Percentiles rank a stretch among this genome's conserved stretches.
phyloP scores from a whole-genome alignment of 1,139 yeast genomes.

The Meyerozyma elateridarum region DNA sequence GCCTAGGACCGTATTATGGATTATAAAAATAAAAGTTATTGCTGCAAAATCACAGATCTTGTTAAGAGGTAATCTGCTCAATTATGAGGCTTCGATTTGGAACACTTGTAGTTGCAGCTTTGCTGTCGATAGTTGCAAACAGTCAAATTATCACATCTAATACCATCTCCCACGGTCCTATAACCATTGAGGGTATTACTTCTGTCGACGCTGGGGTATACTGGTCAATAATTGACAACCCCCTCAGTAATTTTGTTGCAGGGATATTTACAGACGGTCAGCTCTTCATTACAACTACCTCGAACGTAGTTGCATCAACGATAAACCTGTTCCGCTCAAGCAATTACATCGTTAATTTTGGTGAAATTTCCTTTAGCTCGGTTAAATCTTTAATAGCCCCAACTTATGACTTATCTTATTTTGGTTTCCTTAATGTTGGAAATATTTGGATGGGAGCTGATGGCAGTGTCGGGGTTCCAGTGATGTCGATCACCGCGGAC shows the following conservation, averaged over 20 bases:
- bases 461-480: slow-evolving; percentile 17
- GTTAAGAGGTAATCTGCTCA: too few species aligned
- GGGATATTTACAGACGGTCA: slow-evolving; percentile 19
- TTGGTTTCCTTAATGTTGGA: slow-evolving; percentile 25
- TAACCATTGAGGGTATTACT: slow-evolving; percentile 20
- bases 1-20: too few species aligned
- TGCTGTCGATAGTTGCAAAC: too few species aligned
- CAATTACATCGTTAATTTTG: slow-evolving; percentile 11
- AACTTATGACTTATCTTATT: slow-evolving; percentile 11
- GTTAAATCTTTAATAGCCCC: slow-evolving; percentile 10
- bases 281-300: background rate
- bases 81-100: too few species aligned
- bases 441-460: slow-evolving; percentile 24
- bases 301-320: slow-evolving; percentile 9
- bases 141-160: too few species aligned
- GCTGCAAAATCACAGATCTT: too few species aligned
- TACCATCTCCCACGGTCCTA: too few species aligned
- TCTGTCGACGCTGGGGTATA: slow-evolving; percentile 23
- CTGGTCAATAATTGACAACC: slow-evolving; percentile 31
- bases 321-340: slow-evolving; percentile 10
- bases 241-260: slow-evolving; percentile 16
- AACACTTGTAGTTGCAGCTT: too few species aligned
- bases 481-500: slow-evolving; percentile 18
- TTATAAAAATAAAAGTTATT: too few species aligned
- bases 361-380: slow-evolving; percentile 13